Base-by-base conservation (phyloP, 306 rosid species). In the Citrullus colocynthis region DNA sequence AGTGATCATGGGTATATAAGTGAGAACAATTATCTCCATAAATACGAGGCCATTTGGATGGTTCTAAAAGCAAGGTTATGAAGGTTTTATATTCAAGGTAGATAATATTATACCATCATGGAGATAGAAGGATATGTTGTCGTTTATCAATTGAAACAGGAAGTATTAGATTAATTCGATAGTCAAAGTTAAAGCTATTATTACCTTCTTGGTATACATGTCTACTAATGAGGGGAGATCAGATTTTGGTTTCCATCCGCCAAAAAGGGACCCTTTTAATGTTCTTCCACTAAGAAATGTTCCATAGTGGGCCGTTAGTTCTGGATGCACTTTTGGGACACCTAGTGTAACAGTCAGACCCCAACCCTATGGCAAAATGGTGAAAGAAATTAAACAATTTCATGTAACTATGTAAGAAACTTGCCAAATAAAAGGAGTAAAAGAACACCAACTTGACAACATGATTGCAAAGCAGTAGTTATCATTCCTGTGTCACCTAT, bases 201-300 rank as follows among this genome's bases (percentile, higher is more conserved):
- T 60, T 77, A 92, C 98, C 97, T 95, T 95, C 59, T 86, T 89
- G 21, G 78, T 75, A 82, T 92, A 95, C 89, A 90, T 92, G 78
- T 92, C 97, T 34, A 95, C 91, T 65, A 95, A 81, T 39, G 91
- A 89, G 80, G 98, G 98, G 17, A 95, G 88, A 83, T 92, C 92
- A 63, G 98, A 87, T 87, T 95, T 95, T 45, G 98, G 98, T 85
- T 83, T 95, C 98, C 97, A 95, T 81, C 98, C 98, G 76, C 98
- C 98, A 85, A 88, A 90, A 59, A 92, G 84, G 70, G 97, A 75
- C 54, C 98, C 98, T 85, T 88, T 92, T 82, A 95, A 86, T 66
- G 97, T 92, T 87, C 96, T 92, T 84, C 97, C 97, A 56, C 80
- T 80, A 41, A 95, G 86, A 69, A 95, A 69, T 17, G 81, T 72